Evolutionary conservation across 495 filamentous ascomycete species (phyloP).

Genomic region (Penicillium antarcticum): DNA sequence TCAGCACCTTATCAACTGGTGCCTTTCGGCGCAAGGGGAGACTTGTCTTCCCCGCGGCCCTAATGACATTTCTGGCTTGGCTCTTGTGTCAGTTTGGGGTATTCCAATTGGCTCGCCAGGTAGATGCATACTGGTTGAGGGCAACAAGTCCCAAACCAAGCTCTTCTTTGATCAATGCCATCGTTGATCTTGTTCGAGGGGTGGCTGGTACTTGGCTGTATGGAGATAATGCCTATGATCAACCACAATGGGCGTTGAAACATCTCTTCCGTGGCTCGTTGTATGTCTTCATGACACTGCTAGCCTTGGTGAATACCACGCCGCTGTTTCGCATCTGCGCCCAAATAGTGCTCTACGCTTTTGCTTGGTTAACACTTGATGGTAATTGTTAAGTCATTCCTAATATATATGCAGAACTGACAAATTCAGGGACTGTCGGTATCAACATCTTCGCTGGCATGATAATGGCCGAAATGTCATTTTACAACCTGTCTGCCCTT

Average conservation of each 20-base stretch:
- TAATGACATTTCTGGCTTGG: constrained; percentile 6
- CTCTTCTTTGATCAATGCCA: not conserved
- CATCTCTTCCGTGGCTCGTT: constrained; percentile 9
- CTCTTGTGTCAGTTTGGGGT: constrained; percentile 6
- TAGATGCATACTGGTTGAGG: constrained; percentile 10
- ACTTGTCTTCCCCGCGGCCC: constrained; percentile 6
- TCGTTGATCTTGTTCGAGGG: not conserved
- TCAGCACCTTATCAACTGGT: constrained; percentile 4
- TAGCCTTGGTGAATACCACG: constrained; percentile 11
- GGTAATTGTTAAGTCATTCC: not conserved
- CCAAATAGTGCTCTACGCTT: constrained; percentile 2
- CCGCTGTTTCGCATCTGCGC: constrained; percentile 8
- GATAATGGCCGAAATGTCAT: constrained; percentile 10
- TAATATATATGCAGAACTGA: not conserved
- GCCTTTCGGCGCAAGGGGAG: constrained; percentile 12
- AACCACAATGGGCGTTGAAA: constrained; percentile 12
- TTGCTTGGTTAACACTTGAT: constrained; percentile 6
- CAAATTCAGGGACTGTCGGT: constrained; percentile 1
- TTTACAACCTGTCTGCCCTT: constrained; percentile 1
- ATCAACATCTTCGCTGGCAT: constrained; percentile 12
- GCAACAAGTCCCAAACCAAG: constrained; percentile 6
- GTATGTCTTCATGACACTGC: constrained; percentile 9
- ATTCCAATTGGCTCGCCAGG: constrained; percentile 7
- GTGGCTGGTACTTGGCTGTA: constrained; percentile 5
- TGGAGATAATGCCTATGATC: constrained; percentile 11